phyloP scores from a whole-genome alignment of 1,284 basidiomycete species.

The Amylostereum chailletii region DNA sequence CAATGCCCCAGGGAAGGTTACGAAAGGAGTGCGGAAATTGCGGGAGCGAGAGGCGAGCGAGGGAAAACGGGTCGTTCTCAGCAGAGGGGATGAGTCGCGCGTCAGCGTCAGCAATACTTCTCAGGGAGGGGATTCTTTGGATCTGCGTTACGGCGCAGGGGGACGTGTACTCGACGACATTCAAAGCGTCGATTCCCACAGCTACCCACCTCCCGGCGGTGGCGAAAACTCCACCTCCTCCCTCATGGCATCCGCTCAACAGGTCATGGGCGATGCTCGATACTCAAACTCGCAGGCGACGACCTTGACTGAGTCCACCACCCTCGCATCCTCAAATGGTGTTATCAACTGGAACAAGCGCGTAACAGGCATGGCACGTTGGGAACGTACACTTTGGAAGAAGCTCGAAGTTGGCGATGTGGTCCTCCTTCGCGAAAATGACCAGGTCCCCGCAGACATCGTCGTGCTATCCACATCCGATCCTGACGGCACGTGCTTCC shows the following conservation, averaged over 20 bases:
- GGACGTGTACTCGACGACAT: conserved; percentile 57
- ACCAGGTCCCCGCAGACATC: conserved; percentile 94
- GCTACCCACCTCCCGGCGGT: conserved; percentile 43
- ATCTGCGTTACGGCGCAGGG: conserved; percentile 26
- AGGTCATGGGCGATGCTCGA: conserved; percentile 2
- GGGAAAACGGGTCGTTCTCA: conserved; percentile 56
- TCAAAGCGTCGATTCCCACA: conserved; percentile 55
- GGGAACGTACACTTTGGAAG: conserved; percentile 98
- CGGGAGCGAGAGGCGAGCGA: conserved; percentile 74
- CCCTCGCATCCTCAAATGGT: conserved; percentile 42
- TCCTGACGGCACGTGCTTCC: conserved; percentile 76
- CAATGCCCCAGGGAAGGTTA: conserved; percentile 64
- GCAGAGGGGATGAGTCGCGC: conserved; percentile 29
- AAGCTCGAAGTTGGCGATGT: conserved; percentile 98
- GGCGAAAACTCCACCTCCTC: conserved; percentile 7
- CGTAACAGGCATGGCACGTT: conserved; percentile 66
- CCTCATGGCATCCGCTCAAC: conserved; percentile 7
- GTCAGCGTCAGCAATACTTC: conserved; percentile 29
- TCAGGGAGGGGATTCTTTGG: conserved; percentile 34
- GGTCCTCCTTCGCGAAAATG: conserved; percentile 85
- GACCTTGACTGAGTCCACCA: conserved; percentile 5
- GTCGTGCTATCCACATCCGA: conserved; percentile 86
- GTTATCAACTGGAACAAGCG: conserved; percentile 75
- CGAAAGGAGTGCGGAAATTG: conserved; percentile 81
- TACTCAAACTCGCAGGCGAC: conserved; percentile 5